phyloP scores from a whole-genome alignment of 1,284 basidiomycete genomes.

The Naganishia sp. region DNA sequence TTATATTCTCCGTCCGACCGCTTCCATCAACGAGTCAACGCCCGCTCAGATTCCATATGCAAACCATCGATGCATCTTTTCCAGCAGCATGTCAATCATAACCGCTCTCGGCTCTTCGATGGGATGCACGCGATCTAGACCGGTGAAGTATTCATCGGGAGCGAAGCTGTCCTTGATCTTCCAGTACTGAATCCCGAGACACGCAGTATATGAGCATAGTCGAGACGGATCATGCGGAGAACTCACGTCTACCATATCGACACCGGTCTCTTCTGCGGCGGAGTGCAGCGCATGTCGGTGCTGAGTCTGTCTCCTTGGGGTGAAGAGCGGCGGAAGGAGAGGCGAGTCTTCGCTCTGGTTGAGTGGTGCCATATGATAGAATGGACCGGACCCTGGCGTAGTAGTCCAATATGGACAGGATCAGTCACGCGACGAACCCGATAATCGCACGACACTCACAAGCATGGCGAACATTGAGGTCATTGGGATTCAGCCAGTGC shows the following conservation, averaged over 20 bases:
- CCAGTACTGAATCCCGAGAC: conserved; percentile 11
- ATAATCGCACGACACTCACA: background rate
- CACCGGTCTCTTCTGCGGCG: conserved; percentile 23
- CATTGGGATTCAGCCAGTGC: conserved; percentile 21
- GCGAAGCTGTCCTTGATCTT: conserved; percentile 30
- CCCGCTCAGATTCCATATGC: conserved; percentile 15
- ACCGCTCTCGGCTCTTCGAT: conserved; percentile 16
- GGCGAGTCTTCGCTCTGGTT: conserved; percentile 20
- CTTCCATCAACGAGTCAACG: too few relatives aligned
- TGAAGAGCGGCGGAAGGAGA: conserved; percentile 23
- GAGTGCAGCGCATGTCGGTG: conserved; percentile 13
- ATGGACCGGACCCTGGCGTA: background rate
- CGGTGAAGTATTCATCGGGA: conserved; percentile 24
- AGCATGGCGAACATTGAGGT: conserved; percentile 20
- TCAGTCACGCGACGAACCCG: background rate
- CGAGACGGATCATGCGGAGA: background rate
- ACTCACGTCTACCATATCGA: conserved; percentile 25
- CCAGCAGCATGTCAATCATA: conserved; percentile 29
- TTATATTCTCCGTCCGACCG: too few relatives aligned
- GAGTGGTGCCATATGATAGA: conserved; percentile 13
- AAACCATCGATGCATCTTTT: conserved; percentile 29
- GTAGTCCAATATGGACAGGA: too few relatives aligned
- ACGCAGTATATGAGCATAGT: background rate
- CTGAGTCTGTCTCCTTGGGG: conserved; percentile 9
- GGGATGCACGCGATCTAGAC: conserved; percentile 24